A percentile compares a stretch with the other conserved stretches of the same genome.
Conservation (phyloP, 345 rosid species). For the Ceriops tagal region DNA sequence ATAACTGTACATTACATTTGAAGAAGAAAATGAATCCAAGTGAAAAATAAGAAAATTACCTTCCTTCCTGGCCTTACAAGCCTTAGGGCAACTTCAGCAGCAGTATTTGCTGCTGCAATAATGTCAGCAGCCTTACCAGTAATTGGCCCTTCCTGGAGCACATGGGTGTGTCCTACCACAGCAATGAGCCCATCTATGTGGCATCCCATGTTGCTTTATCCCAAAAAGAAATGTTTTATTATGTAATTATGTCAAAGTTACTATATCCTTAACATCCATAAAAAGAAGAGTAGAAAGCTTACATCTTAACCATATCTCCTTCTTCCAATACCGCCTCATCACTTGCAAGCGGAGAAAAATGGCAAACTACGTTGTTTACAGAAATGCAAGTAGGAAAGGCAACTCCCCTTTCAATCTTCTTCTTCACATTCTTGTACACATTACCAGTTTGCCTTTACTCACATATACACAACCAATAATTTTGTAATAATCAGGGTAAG, state of each 20-base stretch:
- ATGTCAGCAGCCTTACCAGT: conserved; percentile 84
- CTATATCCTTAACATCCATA: background rate
- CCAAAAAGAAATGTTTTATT: background rate
- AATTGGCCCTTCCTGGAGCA: conserved; percentile 64
- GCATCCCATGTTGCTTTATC: conserved; percentile 85
- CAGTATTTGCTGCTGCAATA: conserved; percentile 86
- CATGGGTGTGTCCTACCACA: conserved; percentile 85
- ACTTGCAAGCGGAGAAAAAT: conserved; percentile 85
- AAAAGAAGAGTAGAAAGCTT: conserved; percentile 22
- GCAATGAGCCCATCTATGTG: conserved; percentile 99
- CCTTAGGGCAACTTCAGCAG: conserved; percentile 98
- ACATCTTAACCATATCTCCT: conserved; percentile 90
- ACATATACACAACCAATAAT: conserved; percentile 4
- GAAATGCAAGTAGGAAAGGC: conserved; percentile 96
- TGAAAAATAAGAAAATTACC: conserved; percentile 35
- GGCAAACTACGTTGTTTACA: conserved; percentile 81
- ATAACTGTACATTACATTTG: too few relatives aligned
- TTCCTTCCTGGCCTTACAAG: conserved; percentile 96
- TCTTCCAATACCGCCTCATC: conserved; percentile 75
- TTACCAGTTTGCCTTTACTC: conserved; percentile 67
- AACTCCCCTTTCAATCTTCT: conserved; percentile 86
- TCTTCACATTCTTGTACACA: conserved; percentile 93
- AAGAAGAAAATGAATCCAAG: background rate
- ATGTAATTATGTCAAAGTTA: background rate
- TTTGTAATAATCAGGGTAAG: background rate